Evolutionary conservation across 129 eudicot genomes (phyloP), one percentile per base, ranked within the genome.

Genomic region (Gnaphalium uliginosum): DNA sequence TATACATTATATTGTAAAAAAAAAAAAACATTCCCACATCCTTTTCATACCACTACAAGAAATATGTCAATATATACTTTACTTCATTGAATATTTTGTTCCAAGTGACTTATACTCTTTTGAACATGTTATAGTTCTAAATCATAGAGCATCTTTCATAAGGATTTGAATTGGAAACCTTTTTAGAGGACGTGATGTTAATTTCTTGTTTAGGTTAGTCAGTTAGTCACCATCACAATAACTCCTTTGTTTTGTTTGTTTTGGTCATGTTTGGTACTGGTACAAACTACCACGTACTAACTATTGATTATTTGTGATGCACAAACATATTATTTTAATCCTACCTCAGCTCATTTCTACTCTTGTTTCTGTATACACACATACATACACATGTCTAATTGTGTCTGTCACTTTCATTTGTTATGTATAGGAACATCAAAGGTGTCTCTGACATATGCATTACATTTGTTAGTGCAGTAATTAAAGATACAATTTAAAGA

Each of bases 21-120:
- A 9, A 60, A 50, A 27, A 60, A 41, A 66, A 66, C 63, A 66
- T 79, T 79, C 74, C 72, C 58, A 65, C 65, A 65, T 79, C 61
- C 26, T 26, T 79, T 35, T 79, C 27, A 13, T 26, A 39, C 27
- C 15, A 68, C 13, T 66, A 66, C 73, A 66, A 68, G 57, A 69
- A 56, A 68, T 19, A 69, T 68, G 62, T 57, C 50, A 30, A 68
- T 46, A 57, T 58, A 60, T 61, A 51, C 75, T 26, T 57, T 39
- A 43, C 46, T 70, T 70, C 70, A 71, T 62, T 69, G 51, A 32
- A 61, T 69, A 22, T 32, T 14, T 78, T 30, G 51, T 29, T 77
- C 6, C 9, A 46, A 10, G 53, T 50, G 65, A 50, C 54, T n/a
- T 43, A 17, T 50, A 51, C 66, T 48, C 29, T 46, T 10, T 21